Percentiles rank a stretch among this genome's conserved stretches.
These are phyloP conservation scores for Termitomyces sp. DNA, from an alignment of 768 basidiomycete genomes.

Conservation along the genomic window DNA sequence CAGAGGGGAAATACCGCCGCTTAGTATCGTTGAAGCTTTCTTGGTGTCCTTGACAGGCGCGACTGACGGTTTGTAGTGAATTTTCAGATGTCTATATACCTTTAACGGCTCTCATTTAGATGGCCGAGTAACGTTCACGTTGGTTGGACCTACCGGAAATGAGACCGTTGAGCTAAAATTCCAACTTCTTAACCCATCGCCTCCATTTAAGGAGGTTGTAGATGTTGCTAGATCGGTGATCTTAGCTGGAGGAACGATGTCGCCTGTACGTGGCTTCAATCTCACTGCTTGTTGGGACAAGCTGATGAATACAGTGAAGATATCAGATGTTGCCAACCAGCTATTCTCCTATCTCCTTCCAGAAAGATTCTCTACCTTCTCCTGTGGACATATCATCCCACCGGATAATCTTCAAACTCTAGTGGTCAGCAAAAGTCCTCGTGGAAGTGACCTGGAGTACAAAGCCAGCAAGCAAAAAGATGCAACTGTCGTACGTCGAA, in stretches of 20 bases:
- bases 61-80: slow-evolving; percentile 51
- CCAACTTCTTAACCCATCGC: slow-evolving; percentile 87
- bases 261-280: slow-evolving; percentile 56
- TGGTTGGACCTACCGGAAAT: slow-evolving; percentile 30
- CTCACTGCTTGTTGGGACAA: not conserved
- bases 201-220: slow-evolving; percentile 79
- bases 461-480: slow-evolving; percentile 74
- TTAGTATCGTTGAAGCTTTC: slow-evolving; percentile 79
- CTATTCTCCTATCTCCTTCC: slow-evolving; percentile 63
- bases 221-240: slow-evolving; percentile 80
- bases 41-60: slow-evolving; percentile 70
- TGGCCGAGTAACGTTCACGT: slow-evolving; percentile 65
- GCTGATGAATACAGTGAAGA: slow-evolving; percentile 36
- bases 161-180: slow-evolving; percentile 73
- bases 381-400: slow-evolving; percentile 92
- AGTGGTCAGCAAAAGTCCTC: slow-evolving; percentile 69
- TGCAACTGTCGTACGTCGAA: slow-evolving; percentile 46
- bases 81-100: not conserved
- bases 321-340: slow-evolving; percentile 81
- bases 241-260: slow-evolving; percentile 97
- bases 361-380: slow-evolving; percentile 70
- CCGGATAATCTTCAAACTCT: slow-evolving; percentile 69
- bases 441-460: slow-evolving; percentile 72
- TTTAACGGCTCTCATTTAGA: slow-evolving; percentile 36
- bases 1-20: slow-evolving; percentile 57